Percentiles rank a stretch among this genome's conserved stretches.
These are phyloP conservation scores for Rhodotorula taiwanensis DNA, from an alignment of 768 basidiomycete species.

Conservation along the genomic window DNA sequence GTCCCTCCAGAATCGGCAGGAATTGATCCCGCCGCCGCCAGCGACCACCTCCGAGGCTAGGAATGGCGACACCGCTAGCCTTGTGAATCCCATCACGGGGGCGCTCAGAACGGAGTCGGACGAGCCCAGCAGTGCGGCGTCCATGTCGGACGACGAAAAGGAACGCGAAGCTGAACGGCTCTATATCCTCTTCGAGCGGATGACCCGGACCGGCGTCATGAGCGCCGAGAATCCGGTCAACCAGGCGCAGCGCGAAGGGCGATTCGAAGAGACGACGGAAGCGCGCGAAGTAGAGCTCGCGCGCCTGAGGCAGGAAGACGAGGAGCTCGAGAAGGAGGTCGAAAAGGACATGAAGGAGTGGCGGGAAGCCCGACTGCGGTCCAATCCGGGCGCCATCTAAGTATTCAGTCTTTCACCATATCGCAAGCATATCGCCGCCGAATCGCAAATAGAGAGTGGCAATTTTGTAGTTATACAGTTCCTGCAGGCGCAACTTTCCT, in stretches of 20 bases:
- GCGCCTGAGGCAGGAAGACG: conserved; percentile 21
- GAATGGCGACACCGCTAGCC: not conserved
- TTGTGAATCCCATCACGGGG: conserved; percentile 83
- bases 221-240: conserved; percentile 52
- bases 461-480: too few species aligned
- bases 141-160: conserved; percentile 93
- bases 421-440: too few species aligned
- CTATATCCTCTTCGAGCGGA: conserved; percentile 80
- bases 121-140: conserved; percentile 45
- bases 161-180: conserved; percentile 86
- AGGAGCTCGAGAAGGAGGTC: conserved; percentile 37
- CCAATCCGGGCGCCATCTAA: too few species aligned
- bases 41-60: not conserved
- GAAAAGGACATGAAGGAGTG: conserved; percentile 36
- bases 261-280: conserved; percentile 31
- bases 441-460: too few species aligned
- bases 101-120: conserved; percentile 48
- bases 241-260: conserved; percentile 29
- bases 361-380: conserved; percentile 11
- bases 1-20: conserved; percentile 83
- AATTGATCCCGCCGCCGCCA: conserved; percentile 54
- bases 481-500: too few species aligned
- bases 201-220: conserved; percentile 62
- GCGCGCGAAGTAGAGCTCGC: conserved; percentile 24
- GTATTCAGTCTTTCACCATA: too few species aligned